Conservation (phyloP, 768 basidiomycete genomes). For the Tricholomella constricta region DNA sequence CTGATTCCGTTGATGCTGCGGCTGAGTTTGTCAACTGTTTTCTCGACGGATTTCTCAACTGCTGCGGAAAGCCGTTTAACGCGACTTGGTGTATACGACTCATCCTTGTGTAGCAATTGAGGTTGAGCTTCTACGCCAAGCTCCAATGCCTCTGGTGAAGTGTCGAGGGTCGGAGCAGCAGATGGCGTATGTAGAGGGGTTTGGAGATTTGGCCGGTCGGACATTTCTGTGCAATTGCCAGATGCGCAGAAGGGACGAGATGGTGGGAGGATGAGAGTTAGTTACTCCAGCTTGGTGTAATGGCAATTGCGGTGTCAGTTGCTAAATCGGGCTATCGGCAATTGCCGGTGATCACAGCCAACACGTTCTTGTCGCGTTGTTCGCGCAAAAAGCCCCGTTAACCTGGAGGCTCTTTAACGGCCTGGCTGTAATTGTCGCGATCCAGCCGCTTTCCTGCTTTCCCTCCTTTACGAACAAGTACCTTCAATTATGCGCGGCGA, state of each 20-base stretch:
- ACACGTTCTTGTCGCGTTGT: conserved; percentile 35
- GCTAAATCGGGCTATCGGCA: conserved; percentile 13
- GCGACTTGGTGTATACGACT: conserved; percentile 41
- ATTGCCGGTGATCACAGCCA: conserved; percentile 16
- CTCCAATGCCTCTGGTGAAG: conserved; percentile 34
- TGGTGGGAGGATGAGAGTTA: conserved; percentile 5
- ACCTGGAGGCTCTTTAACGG: conserved; percentile 18
- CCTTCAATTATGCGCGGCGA: conserved; percentile 63
- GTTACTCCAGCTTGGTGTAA: neutral
- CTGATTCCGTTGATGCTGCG: conserved; percentile 52
- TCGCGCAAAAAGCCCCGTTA: conserved; percentile 1
- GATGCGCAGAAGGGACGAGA: conserved; percentile 2
- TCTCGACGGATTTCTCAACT: conserved; percentile 49
- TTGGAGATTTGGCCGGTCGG: conserved; percentile 25
- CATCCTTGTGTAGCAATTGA: conserved; percentile 25
- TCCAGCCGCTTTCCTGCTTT: conserved; percentile 21
- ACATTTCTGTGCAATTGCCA: conserved; percentile 21
- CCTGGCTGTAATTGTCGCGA: conserved; percentile 20
- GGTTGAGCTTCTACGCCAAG: conserved; percentile 26
- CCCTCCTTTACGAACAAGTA: conserved; percentile 9
- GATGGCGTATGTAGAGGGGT: conserved; percentile 24
- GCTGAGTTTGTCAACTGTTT: conserved; percentile 67
- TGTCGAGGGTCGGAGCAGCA: conserved; percentile 30
- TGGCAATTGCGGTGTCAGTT: neutral
- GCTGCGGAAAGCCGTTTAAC: conserved; percentile 53